Base-by-base conservation (phyloP, 352 stramenopile species). In the Phytopythium helicoides region DNA sequence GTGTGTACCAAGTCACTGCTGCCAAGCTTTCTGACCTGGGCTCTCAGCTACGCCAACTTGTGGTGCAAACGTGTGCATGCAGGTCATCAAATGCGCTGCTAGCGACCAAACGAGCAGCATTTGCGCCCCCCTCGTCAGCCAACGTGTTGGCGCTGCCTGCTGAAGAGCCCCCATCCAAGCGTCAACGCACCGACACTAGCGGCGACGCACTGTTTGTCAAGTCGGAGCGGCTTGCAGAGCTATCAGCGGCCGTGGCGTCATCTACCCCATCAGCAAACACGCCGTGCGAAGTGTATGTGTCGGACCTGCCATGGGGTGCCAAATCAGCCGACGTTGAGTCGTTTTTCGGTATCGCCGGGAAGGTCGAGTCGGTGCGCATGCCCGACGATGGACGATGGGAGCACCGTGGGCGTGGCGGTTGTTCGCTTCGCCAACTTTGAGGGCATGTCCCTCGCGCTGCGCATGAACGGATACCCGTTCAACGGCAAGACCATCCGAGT, bases 401-500 rank as follows among this genome's bases (percentile, higher is more conserved):
- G 73, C 54, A 89, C 78, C 12, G 78, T 89, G 18, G 78, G 76
- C 40, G 72, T 87, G 16, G 76, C 79, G 6, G 69, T 89, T 51
- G 69, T 89, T 41, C 70, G 66, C 8, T 89, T 89, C 58, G 63
- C 60, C 3, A 48, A 66, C 12, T 52, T 71, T n/a, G 73, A 85
- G 18, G 67, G 73, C 22, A 75, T 82, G 60, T 66, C 60, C 46
- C 65, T 70, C 3, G 78, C 78, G 26, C 51, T 89, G 59, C 64
- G 64, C 26, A 86, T 89, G 79, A 68, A 87, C 40, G 71, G 76
- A 19, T 87, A 85, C 54, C 76, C 78, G 16, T 87, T 86, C 41
- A 73, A 86, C 46, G 71, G 76, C 71, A 81, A 84, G 56, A 71
- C 68, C 48, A 87, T 89, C 53, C 73, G 65, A 25, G 73, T 89